These are phyloP conservation scores for Neurospora tetraspora DNA, from an alignment of 495 filamentous ascomycete species.

Conservation along the genomic window DNA sequence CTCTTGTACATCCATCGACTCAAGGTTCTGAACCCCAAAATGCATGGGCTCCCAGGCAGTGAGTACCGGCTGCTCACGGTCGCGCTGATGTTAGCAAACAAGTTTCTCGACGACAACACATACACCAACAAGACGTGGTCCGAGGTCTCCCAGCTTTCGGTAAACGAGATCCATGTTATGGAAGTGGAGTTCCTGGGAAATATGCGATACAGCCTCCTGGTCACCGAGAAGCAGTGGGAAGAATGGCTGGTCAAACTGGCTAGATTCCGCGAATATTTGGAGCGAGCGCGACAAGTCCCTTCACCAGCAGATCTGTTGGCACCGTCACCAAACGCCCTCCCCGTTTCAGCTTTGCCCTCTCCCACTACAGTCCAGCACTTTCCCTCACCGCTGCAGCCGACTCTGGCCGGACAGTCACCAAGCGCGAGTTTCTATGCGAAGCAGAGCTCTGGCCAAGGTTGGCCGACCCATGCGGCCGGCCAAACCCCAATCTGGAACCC, in stretches of 20 bases:
- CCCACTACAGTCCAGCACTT: constrained; percentile 32
- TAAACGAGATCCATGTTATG: constrained; percentile 96
- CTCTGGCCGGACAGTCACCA: constrained; percentile 22
- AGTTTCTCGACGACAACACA: constrained; percentile 98
- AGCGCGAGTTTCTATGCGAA: constrained; percentile 10
- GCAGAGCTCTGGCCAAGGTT: constrained; percentile 9
- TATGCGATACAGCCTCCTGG: constrained; percentile 87
- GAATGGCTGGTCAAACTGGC: constrained; percentile 74
- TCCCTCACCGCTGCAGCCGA: constrained; percentile 17
- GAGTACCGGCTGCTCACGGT: constrained; percentile 94
- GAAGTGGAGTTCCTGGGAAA: constrained; percentile 99
- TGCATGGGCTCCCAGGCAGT: constrained; percentile 85
- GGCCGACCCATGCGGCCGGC: constrained; percentile 29
- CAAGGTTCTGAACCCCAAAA: constrained; percentile 77
- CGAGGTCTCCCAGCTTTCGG: constrained; percentile 90
- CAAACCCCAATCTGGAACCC: constrained; percentile 36
- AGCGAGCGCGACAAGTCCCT: constrained; percentile 33
- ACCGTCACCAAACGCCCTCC: constrained; percentile 25
- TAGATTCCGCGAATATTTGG: constrained; percentile 71
- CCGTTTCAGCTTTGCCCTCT: constrained; percentile 24
- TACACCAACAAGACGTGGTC: constrained; percentile 99
- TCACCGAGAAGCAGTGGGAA: constrained; percentile 73
- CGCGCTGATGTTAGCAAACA: constrained; percentile 96
- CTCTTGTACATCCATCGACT: constrained; percentile 88
- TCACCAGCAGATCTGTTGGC: constrained; percentile 27